Evolutionary conservation across 176 grass and related monocot species (phyloP), one percentile per base, ranked within the genome.

Genomic region (Poa pratensis): DNA sequence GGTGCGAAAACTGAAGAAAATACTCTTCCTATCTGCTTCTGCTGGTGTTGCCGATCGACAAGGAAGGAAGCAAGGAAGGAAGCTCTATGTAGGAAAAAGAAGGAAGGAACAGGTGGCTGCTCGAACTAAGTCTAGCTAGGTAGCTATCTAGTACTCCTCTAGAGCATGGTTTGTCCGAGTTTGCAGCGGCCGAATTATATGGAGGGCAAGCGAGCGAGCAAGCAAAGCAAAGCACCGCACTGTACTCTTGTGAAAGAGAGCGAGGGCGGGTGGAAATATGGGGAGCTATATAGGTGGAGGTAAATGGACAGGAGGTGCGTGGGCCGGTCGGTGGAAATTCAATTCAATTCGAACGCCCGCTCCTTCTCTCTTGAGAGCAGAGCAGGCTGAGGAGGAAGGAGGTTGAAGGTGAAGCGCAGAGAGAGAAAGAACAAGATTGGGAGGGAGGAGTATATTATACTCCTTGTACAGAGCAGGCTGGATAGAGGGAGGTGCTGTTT

Each of bases 201-300:
- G 87, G 66, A 79, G 65, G 73, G 79, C 11, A 0, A 77, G 28
- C 43, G 18, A 77, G 43, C 14, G 24, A 7, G 9, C 8, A 11
- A 45, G 10, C 9, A 2, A 45, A 45, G 53, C 46, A 61, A 39
- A 23, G 45, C 58, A 23, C 40, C 5, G 63, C 53, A 83, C 49
- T 39, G 83, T 86, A 81, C 83, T 86, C 13, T 9, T 76, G 15
- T 52, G 67, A 30, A 28, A 78, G 76, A 65, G 67, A 82, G 86
- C n/a, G 51, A 70, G 42, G 48, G 58, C 19, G 40, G 26, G 69
- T 74, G 69, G 68, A 87, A 77, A 65, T 83, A 78, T 27, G 73
- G 79, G 46, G 83, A 35, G 78, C 71, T 90, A 90, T 90, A 90
- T 90, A 85, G 86, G 82, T 87, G 90, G 77, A 88, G 86, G 90